Conservation (phyloP, 345 rosid genomes). For the Brassica incana region DNA sequence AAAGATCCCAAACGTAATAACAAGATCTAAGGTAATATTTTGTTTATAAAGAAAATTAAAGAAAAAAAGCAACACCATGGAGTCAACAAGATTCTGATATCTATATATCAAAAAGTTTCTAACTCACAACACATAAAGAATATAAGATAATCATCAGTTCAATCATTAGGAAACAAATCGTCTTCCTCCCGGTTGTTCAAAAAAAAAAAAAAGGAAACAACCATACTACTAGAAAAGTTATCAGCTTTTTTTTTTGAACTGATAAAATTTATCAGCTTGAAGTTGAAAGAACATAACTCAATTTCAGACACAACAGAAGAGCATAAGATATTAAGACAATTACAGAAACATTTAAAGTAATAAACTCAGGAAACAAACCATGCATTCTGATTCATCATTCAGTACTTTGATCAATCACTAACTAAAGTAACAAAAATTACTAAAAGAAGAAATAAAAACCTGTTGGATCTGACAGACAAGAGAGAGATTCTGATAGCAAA, state of each 20-base stretch:
- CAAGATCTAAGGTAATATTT: slow-evolving; percentile 25
- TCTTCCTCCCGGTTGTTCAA: too few species aligned
- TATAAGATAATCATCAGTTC: not conserved
- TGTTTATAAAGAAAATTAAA: not conserved
- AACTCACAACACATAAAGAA: slow-evolving; percentile 6
- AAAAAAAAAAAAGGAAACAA: not conserved
- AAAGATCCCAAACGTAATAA: slow-evolving; percentile 25
- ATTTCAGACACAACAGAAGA: not conserved
- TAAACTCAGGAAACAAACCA: not conserved
- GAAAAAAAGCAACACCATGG: slow-evolving; percentile 2
- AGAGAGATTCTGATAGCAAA: slow-evolving; percentile 29
- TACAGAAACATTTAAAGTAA: not conserved
- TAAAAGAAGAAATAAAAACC: slow-evolving; percentile 16
- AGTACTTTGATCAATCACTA: not conserved
- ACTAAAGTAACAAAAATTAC: not conserved
- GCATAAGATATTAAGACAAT: not conserved
- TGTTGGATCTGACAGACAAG: slow-evolving; percentile 33
- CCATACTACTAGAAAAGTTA: not conserved
- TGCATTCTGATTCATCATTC: slow-evolving; percentile 24
- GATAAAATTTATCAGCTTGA: not conserved
- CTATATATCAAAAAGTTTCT: not conserved
- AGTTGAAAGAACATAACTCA: not conserved
- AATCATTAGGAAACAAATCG: not conserved
- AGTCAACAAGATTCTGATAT: slow-evolving; percentile 25
- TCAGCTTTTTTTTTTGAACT: too few species aligned